Evolutionary conservation across 2,329 filamentous ascomycete genomes (phyloP).

Genomic region (Ceratocystis papillata): DNA sequence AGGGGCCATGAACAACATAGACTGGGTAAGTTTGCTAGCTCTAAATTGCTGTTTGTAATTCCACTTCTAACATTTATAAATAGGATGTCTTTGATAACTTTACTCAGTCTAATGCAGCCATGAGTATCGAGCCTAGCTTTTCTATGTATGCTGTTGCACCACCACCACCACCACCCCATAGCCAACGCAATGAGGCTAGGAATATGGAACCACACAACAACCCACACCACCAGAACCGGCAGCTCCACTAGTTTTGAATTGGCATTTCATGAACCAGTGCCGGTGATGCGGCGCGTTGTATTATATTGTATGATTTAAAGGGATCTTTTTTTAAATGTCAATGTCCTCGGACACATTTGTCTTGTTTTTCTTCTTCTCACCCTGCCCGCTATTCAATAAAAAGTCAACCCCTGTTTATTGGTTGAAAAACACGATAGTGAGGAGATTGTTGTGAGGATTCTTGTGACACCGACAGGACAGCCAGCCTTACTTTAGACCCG

Average conservation of each 20-base stretch:
- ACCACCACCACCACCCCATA: too few species aligned
- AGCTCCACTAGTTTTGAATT: background rate
- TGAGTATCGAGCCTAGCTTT: slow-evolving; percentile 18
- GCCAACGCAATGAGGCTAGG: background rate
- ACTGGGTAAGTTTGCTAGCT: slow-evolving; percentile 37
- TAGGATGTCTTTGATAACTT: slow-evolving; percentile 49
- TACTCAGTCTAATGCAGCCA: slow-evolving; percentile 34
- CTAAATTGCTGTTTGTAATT: background rate
- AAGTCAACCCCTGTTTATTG: too few species aligned
- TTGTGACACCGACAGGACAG: too few species aligned
- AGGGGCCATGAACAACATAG: slow-evolving; percentile 33
- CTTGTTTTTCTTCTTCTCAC: background rate
- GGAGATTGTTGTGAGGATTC: too few species aligned
- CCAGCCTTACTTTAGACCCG: too few species aligned
- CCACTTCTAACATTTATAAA: slow-evolving; percentile 6
- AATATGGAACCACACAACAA: slow-evolving; percentile 4
- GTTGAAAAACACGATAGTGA: too few species aligned
- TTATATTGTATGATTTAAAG: slow-evolving; percentile 5
- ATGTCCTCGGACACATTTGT: background rate
- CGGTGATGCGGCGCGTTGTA: slow-evolving; percentile 1
- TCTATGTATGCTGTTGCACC: background rate
- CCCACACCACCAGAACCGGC: background rate
- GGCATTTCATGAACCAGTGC: background rate
- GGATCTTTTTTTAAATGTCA: background rate
- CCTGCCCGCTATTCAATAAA: too few species aligned